A percentile compares a stretch with the other conserved stretches of the same genome.
phyloP scores from a whole-genome alignment of 345 rosid species.

The Salix dunnii region DNA sequence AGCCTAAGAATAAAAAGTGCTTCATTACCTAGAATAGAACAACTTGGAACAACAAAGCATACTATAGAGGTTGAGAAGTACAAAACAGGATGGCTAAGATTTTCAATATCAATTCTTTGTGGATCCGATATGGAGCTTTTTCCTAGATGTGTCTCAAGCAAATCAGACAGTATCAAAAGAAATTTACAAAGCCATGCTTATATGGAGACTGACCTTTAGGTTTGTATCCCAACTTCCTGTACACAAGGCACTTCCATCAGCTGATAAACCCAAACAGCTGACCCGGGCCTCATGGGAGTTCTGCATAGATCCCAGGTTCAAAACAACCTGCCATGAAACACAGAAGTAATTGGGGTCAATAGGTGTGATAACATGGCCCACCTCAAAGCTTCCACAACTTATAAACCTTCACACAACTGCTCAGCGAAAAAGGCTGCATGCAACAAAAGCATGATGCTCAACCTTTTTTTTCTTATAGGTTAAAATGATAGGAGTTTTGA shows the following conservation, averaged over 20 bases:
- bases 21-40: not conserved
- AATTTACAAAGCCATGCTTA: not conserved
- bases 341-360: conserved; percentile 9
- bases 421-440: not conserved
- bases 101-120: not conserved
- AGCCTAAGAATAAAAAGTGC: not conserved
- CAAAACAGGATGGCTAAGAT: not conserved
- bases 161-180: not conserved
- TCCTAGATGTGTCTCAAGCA: not conserved
- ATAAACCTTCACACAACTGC: not conserved
- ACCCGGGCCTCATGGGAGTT: conserved; percentile 69
- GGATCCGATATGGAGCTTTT: not conserved
- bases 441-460: not conserved
- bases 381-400: not conserved
- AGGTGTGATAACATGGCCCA: not conserved
- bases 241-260: conserved; percentile 99
- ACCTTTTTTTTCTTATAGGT: not conserved
- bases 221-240: conserved; percentile 98
- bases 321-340: conserved; percentile 56
- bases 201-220: conserved; percentile 63
- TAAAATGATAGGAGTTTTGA: not conserved
- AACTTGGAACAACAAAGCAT: not conserved
- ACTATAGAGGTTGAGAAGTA: not conserved
- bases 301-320: conserved; percentile 72
- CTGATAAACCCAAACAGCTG: conserved; percentile 87